Evolutionary conservation across 2,329 filamentous ascomycete species (phyloP).

Genomic region (Leptographium radiaticola): DNA sequence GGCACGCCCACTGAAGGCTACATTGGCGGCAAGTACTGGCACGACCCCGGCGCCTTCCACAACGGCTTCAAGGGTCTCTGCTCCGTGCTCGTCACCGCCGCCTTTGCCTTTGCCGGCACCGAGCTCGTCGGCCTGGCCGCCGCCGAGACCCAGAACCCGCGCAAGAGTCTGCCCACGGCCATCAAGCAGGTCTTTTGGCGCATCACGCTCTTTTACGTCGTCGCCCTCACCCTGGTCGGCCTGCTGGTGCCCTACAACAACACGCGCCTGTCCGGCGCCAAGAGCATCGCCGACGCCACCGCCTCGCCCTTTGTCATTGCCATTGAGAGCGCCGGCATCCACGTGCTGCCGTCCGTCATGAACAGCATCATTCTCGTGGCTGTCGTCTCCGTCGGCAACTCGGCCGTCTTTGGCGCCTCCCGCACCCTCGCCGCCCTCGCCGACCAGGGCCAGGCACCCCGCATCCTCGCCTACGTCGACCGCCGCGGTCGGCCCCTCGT

Average conservation of each 20-base stretch:
- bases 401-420: slow-evolving; percentile 80
- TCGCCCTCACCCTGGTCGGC: slow-evolving; percentile 68
- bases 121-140: slow-evolving; percentile 65
- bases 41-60: slow-evolving; percentile 68
- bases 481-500: slow-evolving; percentile 66
- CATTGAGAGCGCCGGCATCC: slow-evolving; percentile 72
- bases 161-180: slow-evolving; percentile 63
- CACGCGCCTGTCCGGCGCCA: slow-evolving; percentile 43
- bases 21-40: slow-evolving; percentile 69
- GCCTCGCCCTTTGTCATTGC: slow-evolving; percentile 91
- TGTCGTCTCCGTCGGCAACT: slow-evolving; percentile 84
- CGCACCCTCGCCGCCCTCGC: slow-evolving; percentile 81
- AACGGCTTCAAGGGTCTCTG: slow-evolving; percentile 67
- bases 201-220: slow-evolving; percentile 71
- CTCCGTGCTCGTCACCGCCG: slow-evolving; percentile 58
- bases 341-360: slow-evolving; percentile 74
- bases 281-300: slow-evolving; percentile 48
- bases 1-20: slow-evolving; percentile 63
- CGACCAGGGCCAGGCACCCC: slow-evolving; percentile 73
- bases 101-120: slow-evolving; percentile 60
- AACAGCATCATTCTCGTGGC: slow-evolving; percentile 90
- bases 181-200: slow-evolving; percentile 66
- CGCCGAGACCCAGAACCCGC: slow-evolving; percentile 57
- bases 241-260: slow-evolving; percentile 69
- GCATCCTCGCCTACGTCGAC: slow-evolving; percentile 68